Evolutionary conservation across 148 eudicot genomes (phyloP).

Genomic region (Silene uniflora): DNA sequence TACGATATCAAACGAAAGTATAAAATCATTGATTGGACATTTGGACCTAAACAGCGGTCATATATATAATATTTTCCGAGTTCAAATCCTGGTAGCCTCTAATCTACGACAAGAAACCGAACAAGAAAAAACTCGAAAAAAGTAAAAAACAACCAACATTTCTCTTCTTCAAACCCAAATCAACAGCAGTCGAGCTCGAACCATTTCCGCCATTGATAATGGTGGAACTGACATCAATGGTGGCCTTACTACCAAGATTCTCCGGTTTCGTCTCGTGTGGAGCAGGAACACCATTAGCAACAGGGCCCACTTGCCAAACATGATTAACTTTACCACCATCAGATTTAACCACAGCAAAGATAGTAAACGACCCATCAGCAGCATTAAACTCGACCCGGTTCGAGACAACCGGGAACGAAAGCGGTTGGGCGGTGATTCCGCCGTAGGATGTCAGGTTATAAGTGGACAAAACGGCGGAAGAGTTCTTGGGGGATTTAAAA

Average conservation of each 20-base stretch:
- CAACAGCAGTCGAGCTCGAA: background rate
- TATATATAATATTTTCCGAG: background rate
- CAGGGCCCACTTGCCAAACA: slow-evolving; percentile 79
- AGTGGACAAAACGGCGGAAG: slow-evolving; percentile 49
- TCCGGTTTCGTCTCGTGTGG: slow-evolving; percentile 47
- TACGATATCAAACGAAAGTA: background rate
- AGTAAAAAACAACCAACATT: slow-evolving; percentile 49
- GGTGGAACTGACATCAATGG: slow-evolving; percentile 41
- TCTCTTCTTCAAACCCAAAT: slow-evolving; percentile 31
- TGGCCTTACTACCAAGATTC: slow-evolving; percentile 47
- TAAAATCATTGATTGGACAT: too few relatives aligned
- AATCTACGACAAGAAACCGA: slow-evolving; percentile 1
- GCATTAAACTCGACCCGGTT: slow-evolving; percentile 36
- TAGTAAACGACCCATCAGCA: slow-evolving; percentile 32
- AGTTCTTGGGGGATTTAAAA: slow-evolving; percentile 22
- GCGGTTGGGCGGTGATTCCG: slow-evolving; percentile 13
- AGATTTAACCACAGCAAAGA: slow-evolving; percentile 41
- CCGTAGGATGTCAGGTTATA: slow-evolving; percentile 42
- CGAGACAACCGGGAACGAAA: slow-evolving; percentile 37
- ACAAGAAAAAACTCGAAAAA: slow-evolving; percentile 12
- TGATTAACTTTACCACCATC: slow-evolving; percentile 39
- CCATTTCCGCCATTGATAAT: slow-evolving; percentile 13
- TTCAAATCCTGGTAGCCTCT: background rate
- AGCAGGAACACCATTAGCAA: slow-evolving; percentile 35
- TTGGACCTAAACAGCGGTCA: too few relatives aligned